Percentiles rank a stretch among this genome's conserved stretches.
These are phyloP conservation scores for Allomyces javanicus DNA, from an alignment of 192 early-diverging fungal species.

Conservation along the genomic window DNA sequence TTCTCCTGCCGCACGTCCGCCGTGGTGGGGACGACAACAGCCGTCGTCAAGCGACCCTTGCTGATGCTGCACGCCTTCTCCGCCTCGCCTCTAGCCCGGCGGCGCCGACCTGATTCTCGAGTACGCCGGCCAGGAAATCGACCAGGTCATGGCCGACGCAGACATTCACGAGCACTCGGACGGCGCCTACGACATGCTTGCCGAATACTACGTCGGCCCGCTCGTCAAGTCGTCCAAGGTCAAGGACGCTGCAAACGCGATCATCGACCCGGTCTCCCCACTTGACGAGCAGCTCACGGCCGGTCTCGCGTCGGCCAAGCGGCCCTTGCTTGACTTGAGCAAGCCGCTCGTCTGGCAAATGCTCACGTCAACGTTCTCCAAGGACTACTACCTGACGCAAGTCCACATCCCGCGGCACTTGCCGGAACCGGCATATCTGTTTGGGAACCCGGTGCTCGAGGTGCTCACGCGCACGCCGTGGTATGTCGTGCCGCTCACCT, in stretches of 20 bases:
- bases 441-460: conserved; percentile 59
- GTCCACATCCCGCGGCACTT: conserved; percentile 77
- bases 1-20: no score
- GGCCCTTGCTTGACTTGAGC: conserved; percentile 60
- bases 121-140: conserved; percentile 72
- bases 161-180: conserved; percentile 59
- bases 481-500: conserved; percentile 72
- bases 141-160: conserved; percentile 53
- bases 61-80: no score
- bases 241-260: not conserved
- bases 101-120: conserved; percentile 74
- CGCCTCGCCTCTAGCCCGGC: conserved; percentile 46
- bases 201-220: conserved; percentile 58
- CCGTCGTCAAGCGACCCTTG: no score
- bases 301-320: conserved; percentile 23
- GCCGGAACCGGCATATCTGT: conserved; percentile 57
- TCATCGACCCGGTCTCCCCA: not conserved
- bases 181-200: conserved; percentile 67
- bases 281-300: conserved; percentile 20
- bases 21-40: no score
- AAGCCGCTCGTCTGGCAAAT: conserved; percentile 71
- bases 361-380: conserved; percentile 43
- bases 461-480: conserved; percentile 76
- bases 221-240: conserved; percentile 1
- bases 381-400: conserved; percentile 71